phyloP scores from a whole-genome alignment of 1,284 basidiomycete species.

The Pseudozyma tsukubaensis region DNA sequence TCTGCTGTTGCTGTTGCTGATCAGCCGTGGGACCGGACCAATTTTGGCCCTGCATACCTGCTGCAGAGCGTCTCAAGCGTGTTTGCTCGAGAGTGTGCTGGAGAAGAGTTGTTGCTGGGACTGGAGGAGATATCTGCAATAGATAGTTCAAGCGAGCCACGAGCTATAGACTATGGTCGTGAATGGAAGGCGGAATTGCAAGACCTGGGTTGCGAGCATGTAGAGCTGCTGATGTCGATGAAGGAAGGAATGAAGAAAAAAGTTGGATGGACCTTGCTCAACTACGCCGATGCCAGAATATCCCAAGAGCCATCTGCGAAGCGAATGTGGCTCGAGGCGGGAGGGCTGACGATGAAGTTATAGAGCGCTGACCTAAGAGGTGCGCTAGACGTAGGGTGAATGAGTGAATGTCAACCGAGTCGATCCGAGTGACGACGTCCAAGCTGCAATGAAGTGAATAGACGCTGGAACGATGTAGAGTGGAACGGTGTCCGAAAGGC shows the following conservation, averaged over 20 bases:
- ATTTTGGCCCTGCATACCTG: slow-evolving; percentile 37
- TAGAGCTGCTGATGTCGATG: neutral
- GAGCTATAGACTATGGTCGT: too few relatives aligned
- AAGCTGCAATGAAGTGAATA: too few relatives aligned
- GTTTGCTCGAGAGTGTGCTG: neutral
- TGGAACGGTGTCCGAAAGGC: too few relatives aligned
- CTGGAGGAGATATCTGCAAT: neutral
- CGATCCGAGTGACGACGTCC: too few relatives aligned
- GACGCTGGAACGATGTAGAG: too few relatives aligned
- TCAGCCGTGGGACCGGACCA: slow-evolving; percentile 32
- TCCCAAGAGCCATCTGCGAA: slow-evolving; percentile 17
- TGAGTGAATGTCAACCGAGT: too few relatives aligned
- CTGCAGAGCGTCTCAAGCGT: neutral
- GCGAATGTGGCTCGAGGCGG: slow-evolving; percentile 4
- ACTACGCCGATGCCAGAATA: slow-evolving; percentile 26
- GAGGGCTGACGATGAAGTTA: slow-evolving; percentile 18
- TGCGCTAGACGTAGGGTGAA: slow-evolving; percentile 5
- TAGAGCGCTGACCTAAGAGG: slow-evolving; percentile 7
- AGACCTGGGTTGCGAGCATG: slow-evolving; percentile 4
- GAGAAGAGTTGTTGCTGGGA: neutral
- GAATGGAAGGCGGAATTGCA: too few relatives aligned
- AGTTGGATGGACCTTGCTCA: slow-evolving; percentile 2
- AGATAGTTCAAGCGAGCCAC: too few relatives aligned
- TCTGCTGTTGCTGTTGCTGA: slow-evolving; percentile 23
- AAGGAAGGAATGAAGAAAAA: neutral